Percentiles rank a stretch among this genome's conserved stretches.
phyloP scores from a whole-genome alignment of 2,329 filamentous ascomycete genomes.

The Sordariomycetes sp. region DNA sequence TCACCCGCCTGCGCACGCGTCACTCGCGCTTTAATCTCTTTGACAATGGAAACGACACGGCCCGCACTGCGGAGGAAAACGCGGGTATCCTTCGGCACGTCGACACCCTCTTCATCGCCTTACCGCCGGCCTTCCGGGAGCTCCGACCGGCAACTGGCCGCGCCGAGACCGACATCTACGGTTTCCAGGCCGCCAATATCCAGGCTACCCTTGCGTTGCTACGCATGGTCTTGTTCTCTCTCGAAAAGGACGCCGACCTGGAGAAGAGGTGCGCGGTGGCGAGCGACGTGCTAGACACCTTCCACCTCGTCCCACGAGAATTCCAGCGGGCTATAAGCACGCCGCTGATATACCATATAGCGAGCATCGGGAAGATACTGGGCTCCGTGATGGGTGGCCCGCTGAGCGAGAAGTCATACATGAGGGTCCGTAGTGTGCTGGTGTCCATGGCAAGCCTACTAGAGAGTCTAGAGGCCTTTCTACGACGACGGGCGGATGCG shows the following conservation, averaged over 20 bases:
- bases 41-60: constrained; percentile 5
- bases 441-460: constrained; percentile 17
- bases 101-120: constrained; percentile 12
- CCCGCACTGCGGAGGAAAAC: not conserved
- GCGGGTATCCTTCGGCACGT: constrained; percentile 4
- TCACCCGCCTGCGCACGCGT: constrained; percentile 12
- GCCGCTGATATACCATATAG: constrained; percentile 18
- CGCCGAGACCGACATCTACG: constrained; percentile 15
- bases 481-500: constrained; percentile 10
- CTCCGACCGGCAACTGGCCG: constrained; percentile 12
- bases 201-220: constrained; percentile 18
- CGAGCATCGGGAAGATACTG: constrained; percentile 18
- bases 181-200: constrained; percentile 22
- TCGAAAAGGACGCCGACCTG: constrained; percentile 12
- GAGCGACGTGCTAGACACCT: constrained; percentile 14
- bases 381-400: constrained; percentile 18
- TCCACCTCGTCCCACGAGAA: constrained; percentile 13
- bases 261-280: constrained; percentile 17
- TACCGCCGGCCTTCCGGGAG: constrained; percentile 16
- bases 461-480: constrained; percentile 13
- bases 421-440: constrained; percentile 14
- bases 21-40: constrained; percentile 11
- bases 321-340: constrained; percentile 17
- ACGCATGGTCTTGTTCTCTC: constrained; percentile 16
- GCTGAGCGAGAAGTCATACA: constrained; percentile 14